A percentile compares a stretch with the other conserved stretches of the same genome.
These are phyloP conservation scores for Heimioporus punctisporus DNA, from an alignment of 1,284 basidiomycete genomes.

Conservation along the genomic window DNA sequence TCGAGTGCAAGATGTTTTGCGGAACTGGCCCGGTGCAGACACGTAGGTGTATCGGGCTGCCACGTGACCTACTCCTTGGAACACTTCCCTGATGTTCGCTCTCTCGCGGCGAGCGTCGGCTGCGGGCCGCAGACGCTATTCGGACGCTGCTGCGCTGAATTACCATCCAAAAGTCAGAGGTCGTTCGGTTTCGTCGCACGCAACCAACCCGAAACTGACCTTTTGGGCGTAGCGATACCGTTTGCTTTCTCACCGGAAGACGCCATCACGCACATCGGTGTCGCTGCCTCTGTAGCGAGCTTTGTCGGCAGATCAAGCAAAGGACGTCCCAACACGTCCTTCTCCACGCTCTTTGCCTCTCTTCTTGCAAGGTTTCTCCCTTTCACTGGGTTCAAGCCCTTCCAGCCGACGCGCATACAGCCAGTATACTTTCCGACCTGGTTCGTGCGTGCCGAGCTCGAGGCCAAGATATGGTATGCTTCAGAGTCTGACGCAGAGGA, in stretches of 20 bases:
- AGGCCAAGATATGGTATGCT: conserved; percentile 34
- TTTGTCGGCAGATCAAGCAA: conserved; percentile 15
- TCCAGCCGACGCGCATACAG: conserved; percentile 34
- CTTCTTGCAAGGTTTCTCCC: conserved; percentile 33
- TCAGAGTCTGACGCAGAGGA: conserved; percentile 21
- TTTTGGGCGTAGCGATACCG: conserved; percentile 35
- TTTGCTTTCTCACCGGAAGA: conserved; percentile 38
- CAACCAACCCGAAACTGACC: conserved; percentile 10
- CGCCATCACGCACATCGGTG: conserved; percentile 31
- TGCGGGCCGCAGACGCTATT: conserved; percentile 15
- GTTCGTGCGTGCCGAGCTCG: conserved; percentile 57
- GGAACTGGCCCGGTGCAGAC: too few species aligned
- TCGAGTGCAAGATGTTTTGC: too few species aligned
- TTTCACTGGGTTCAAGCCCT: conserved; percentile 21
- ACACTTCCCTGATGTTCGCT: conserved; percentile 16
- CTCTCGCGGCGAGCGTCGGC: conserved; percentile 1
- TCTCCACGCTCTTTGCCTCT: conserved; percentile 19
- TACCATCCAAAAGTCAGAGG: conserved; percentile 50
- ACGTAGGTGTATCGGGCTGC: conserved; percentile 33
- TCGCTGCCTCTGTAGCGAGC: conserved; percentile 17
- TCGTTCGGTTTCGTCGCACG: conserved; percentile 18
- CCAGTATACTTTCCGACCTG: conserved; percentile 65
- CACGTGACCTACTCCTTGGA: conserved; percentile 25
- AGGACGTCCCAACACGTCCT: conserved; percentile 14
- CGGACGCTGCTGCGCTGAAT: conserved; percentile 16